A percentile compares a stretch with the other conserved stretches of the same genome.
Evolutionary conservation across 495 filamentous ascomycete genomes (phyloP).

Genomic region (Xylaria intraflava): DNA sequence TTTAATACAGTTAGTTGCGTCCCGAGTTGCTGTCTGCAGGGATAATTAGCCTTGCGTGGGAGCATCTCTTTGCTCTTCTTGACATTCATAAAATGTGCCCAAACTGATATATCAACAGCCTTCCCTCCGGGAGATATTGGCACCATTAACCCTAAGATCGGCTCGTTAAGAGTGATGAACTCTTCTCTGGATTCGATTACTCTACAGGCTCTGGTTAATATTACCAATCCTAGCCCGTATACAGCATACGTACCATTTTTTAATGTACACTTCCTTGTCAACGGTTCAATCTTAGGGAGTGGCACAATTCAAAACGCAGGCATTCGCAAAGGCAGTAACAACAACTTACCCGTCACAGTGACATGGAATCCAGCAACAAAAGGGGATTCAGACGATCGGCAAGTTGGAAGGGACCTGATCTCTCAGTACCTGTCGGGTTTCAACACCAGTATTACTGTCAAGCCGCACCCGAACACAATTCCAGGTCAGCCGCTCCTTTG

Average conservation of each 20-base stretch:
- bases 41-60: conserved; percentile 13
- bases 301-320: conserved; percentile 54
- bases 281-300: conserved; percentile 68
- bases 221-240: conserved; percentile 87
- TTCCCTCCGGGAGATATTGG: conserved; percentile 35
- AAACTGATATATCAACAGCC: conserved; percentile 30
- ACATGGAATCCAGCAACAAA: conserved; percentile 63
- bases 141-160: conserved; percentile 54
- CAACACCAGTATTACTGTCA: conserved; percentile 72
- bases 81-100: conserved; percentile 10
- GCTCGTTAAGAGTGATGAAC: conserved; percentile 56
- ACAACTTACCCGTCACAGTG: conserved; percentile 59
- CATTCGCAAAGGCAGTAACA: conserved; percentile 63
- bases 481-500: conserved; percentile 69
- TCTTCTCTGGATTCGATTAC: conserved; percentile 63
- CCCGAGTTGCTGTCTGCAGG: conserved; percentile 13
- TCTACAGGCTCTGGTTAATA: conserved; percentile 61
- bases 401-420: conserved; percentile 62
- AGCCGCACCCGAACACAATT: conserved; percentile 60
- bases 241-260: conserved; percentile 70
- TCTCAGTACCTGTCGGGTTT: conserved; percentile 82
- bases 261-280: conserved; percentile 67
- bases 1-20: conserved; percentile 45
- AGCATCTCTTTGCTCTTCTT: conserved; percentile 8
- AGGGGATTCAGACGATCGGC: conserved; percentile 52